Evolutionary conservation across 108 stramenopile species (phyloP).

Genomic region (Schizochytrium sp.): DNA sequence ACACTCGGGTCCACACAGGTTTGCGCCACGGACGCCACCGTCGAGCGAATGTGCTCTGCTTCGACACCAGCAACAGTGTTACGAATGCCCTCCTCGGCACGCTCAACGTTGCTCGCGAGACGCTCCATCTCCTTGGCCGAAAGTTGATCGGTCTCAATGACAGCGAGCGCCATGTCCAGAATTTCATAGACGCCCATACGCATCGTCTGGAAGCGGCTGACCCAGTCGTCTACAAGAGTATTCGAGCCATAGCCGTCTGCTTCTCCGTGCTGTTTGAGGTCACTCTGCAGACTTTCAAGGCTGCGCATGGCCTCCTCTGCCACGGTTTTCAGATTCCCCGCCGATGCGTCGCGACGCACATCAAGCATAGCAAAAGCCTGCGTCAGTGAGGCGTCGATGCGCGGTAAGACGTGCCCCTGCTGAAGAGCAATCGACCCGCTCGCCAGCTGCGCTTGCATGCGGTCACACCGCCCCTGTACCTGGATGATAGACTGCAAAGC

Average conservation of each 20-base stretch:
- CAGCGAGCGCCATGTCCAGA: background rate
- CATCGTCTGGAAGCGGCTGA: background rate
- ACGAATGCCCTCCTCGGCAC: background rate
- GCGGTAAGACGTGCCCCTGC: background rate
- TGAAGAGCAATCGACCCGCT: background rate
- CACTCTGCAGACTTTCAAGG: background rate
- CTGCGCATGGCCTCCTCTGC: background rate
- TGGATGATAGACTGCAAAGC: background rate
- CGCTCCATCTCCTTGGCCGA: background rate
- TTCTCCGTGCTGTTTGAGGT: background rate
- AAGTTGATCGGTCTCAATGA: background rate
- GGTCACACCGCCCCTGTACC: background rate
- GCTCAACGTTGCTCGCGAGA: background rate
- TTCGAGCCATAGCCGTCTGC: background rate
- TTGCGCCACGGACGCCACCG: background rate
- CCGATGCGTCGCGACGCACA: background rate
- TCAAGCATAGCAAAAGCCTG: background rate
- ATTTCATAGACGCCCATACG: background rate
- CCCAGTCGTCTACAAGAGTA: background rate
- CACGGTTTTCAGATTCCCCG: background rate
- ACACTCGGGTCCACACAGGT: background rate
- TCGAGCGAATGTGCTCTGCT: background rate
- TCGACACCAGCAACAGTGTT: background rate
- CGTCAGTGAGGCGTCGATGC: background rate
- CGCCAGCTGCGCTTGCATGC: constrained; percentile 4